Percentiles rank a stretch among this genome's conserved stretches.
Evolutionary conservation across 352 stramenopile species (phyloP).

Genomic region (Pythium inflatum): DNA sequence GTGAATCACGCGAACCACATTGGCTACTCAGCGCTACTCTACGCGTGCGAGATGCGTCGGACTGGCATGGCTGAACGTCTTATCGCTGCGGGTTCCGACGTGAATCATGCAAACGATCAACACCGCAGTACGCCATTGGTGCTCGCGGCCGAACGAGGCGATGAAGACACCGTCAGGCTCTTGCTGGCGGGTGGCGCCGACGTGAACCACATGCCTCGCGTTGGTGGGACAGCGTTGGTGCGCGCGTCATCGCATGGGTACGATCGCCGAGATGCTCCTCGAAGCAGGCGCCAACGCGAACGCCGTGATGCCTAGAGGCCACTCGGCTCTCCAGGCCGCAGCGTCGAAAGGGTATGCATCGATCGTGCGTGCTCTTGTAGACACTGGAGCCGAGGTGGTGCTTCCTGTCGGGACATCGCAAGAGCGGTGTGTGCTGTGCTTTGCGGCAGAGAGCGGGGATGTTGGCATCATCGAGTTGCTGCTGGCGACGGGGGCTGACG

Average conservation of each 20-base stretch:
- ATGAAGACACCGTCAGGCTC: background rate
- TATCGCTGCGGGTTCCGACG: too few relatives aligned
- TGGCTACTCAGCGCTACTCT: background rate
- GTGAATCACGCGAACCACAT: background rate
- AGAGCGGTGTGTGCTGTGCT: too few relatives aligned
- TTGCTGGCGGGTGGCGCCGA: too few relatives aligned
- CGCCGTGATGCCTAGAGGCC: too few relatives aligned
- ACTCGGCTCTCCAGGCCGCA: too few relatives aligned
- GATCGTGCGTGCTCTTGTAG: too few relatives aligned
- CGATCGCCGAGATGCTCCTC: background rate
- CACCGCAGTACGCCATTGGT: background rate
- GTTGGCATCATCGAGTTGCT: background rate
- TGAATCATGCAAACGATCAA: too few relatives aligned
- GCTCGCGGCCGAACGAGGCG: background rate
- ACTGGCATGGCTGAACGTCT: background rate
- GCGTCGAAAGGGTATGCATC: too few relatives aligned
- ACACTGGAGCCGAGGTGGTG: background rate
- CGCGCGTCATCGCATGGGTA: background rate
- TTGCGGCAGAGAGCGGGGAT: too few relatives aligned
- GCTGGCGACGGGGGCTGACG: background rate
- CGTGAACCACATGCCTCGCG: too few relatives aligned
- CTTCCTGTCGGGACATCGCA: background rate
- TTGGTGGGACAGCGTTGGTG: too few relatives aligned
- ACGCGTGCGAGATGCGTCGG: background rate
- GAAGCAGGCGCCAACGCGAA: slow-evolving; percentile 1